Evolutionary conservation across 371 early-diverging fungal species (phyloP).

Genomic region (Funneliformis caledonium): DNA sequence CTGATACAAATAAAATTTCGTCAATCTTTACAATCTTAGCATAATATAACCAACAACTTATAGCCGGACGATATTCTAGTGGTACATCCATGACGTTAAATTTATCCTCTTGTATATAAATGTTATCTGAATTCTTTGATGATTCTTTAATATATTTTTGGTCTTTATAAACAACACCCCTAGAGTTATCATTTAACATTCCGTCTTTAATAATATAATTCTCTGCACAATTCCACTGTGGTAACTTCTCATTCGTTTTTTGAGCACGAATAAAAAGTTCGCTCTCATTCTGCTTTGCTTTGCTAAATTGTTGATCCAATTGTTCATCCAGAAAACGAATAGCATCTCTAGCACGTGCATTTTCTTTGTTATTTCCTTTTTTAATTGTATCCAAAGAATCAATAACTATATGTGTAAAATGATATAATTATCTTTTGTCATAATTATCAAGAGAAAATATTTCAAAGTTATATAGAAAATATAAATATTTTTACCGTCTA

Average conservation of each 20-base stretch:
- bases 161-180: neutral
- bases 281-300: neutral
- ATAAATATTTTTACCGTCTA: constrained; percentile 53
- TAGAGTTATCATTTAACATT: neutral
- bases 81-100: constrained; percentile 21
- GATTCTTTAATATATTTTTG: constrained; percentile 5
- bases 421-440: neutral
- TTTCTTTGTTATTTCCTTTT: constrained; percentile 66
- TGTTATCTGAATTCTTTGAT: neutral
- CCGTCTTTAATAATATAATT: neutral
- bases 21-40: neutral
- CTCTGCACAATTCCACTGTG: constrained; percentile 24
- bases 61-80: constrained; percentile 20
- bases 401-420: constrained; percentile 52
- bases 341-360: constrained; percentile 72
- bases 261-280: constrained; percentile 28
- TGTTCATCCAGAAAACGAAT: constrained; percentile 77
- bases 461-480: neutral
- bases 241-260: constrained; percentile 14
- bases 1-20: constrained; percentile 27
- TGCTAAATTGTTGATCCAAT: constrained; percentile 34
- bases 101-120: neutral
- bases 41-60: constrained; percentile 37
- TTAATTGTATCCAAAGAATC: constrained; percentile 74
- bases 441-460: neutral